phyloP scores from a whole-genome alignment of 1,284 basidiomycete genomes.

The Cryptococcus amylolentus region DNA sequence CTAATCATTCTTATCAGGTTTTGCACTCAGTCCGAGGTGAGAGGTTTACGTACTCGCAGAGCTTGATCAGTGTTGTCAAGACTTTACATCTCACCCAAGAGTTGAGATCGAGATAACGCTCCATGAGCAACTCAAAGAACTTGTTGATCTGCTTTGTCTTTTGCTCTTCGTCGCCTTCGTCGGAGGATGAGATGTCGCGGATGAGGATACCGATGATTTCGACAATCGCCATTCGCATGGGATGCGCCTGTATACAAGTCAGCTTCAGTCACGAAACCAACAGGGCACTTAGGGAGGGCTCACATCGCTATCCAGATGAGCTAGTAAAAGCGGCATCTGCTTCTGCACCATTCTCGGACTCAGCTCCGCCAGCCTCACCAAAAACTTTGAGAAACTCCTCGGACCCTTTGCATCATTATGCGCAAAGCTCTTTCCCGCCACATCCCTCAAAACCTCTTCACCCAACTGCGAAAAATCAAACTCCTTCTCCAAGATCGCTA shows the following conservation, averaged over 20 bases:
- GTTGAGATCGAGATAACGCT: conserved; percentile 82
- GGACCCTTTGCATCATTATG: conserved; percentile 77
- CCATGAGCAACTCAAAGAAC: conserved; percentile 78
- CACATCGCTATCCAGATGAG: conserved; percentile 89
- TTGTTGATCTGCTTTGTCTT: conserved; percentile 76
- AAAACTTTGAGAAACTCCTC: conserved; percentile 77
- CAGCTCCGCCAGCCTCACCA: conserved; percentile 75
- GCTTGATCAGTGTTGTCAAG: conserved; percentile 68
- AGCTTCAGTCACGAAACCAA: not conserved
- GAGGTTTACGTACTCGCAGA: conserved; percentile 55
- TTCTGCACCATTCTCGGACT: conserved; percentile 83
- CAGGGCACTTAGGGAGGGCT: conserved; percentile 24
- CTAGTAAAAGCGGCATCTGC: conserved; percentile 78
- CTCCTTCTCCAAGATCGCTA: conserved; percentile 74
- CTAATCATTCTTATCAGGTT: conserved; percentile 43
- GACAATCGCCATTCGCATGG: conserved; percentile 89
- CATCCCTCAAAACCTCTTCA: conserved; percentile 73
- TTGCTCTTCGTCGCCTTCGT: conserved; percentile 59
- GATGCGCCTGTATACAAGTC: conserved; percentile 65
- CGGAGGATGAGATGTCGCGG: conserved; percentile 64
- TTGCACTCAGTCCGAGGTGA: not conserved
- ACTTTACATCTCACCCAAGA: conserved; percentile 90
- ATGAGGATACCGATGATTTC: conserved; percentile 82
- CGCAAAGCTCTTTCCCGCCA: conserved; percentile 36
- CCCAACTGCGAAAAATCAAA: conserved; percentile 86